Evolutionary conservation across 805 yeast genomes (phyloP).

Genomic region (Cyberlindnera bimundalis): DNA sequence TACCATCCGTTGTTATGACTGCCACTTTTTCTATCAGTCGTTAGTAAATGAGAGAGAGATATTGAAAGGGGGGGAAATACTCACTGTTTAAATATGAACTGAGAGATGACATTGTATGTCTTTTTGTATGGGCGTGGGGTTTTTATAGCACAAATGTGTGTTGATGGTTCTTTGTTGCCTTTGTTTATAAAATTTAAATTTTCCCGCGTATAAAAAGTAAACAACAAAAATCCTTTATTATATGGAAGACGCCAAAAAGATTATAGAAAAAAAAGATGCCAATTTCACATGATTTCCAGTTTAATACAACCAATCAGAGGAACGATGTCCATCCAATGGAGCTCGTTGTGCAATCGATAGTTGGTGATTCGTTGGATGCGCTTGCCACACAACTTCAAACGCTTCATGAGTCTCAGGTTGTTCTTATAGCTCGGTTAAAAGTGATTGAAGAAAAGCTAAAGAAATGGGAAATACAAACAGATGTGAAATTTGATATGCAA

Average conservation of each 20-base stretch:
- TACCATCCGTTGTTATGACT: constrained; percentile 55
- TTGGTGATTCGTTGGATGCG: constrained; percentile 52
- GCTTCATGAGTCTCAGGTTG: constrained; percentile 54
- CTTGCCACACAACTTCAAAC: constrained; percentile 48
- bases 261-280: constrained; percentile 4
- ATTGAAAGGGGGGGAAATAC: no score
- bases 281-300: constrained; percentile 19
- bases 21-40: constrained; percentile 42
- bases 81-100: constrained; percentile 24
- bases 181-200: no score
- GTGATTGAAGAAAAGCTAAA: constrained; percentile 36
- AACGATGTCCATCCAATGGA: constrained; percentile 55
- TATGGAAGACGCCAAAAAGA: no score
- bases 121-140: no score
- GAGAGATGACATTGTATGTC: constrained; percentile 20
- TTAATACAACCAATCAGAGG: constrained; percentile 7
- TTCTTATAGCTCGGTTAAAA: constrained; percentile 46
- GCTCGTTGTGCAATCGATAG: constrained; percentile 50
- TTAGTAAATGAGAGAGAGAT: constrained; percentile 4
- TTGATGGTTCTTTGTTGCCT: no score
- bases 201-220: neutral
- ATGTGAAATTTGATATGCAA: constrained; percentile 15
- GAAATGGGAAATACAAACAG: constrained; percentile 28
- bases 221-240: no score
- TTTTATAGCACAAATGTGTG: no score